Evolutionary conservation across 352 stramenopile genomes (phyloP).

Genomic region (Aphanomyces astaci): DNA sequence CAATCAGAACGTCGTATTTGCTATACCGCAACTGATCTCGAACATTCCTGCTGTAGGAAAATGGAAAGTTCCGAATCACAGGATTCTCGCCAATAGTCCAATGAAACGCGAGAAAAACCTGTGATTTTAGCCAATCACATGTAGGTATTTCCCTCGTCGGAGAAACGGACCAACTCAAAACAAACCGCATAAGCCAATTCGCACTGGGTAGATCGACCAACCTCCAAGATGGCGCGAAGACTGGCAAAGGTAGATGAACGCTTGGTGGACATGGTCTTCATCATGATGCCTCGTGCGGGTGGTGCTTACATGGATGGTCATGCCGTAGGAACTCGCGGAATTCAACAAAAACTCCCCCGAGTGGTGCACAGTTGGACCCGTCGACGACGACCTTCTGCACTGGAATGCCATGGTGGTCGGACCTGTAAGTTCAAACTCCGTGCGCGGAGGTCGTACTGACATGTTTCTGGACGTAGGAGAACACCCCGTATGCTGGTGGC

Average conservation of each 20-base stretch:
- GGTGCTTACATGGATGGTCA: not conserved
- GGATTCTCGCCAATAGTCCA: not conserved
- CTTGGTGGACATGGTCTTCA: not conserved
- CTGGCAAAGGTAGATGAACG: constrained; percentile 56
- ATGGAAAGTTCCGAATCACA: constrained; percentile 12
- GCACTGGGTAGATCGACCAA: constrained; percentile 6
- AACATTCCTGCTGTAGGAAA: constrained; percentile 5
- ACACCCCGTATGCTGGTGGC: constrained; percentile 79
- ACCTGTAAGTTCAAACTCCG: constrained; percentile 70
- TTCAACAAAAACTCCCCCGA: constrained; percentile 87
- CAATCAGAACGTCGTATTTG: not conserved
- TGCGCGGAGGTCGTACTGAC: too few species aligned
- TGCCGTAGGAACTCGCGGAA: constrained; percentile 67
- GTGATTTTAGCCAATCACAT: constrained; percentile 9
- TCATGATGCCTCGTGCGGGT: not conserved
- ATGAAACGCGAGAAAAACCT: not conserved
- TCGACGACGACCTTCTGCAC: constrained; percentile 85
- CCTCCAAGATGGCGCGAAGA: constrained; percentile 59
- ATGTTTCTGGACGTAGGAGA: too few species aligned
- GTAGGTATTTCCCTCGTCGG: not conserved
- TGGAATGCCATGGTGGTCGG: constrained; percentile 87
- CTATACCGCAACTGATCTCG: not conserved
- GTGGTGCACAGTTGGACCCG: constrained; percentile 79
- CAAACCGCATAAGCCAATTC: constrained; percentile 13
- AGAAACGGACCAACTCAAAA: not conserved